A percentile compares a stretch with the other conserved stretches of the same genome.
phyloP scores from a whole-genome alignment of 768 basidiomycete species.

The Mycena floridula region DNA sequence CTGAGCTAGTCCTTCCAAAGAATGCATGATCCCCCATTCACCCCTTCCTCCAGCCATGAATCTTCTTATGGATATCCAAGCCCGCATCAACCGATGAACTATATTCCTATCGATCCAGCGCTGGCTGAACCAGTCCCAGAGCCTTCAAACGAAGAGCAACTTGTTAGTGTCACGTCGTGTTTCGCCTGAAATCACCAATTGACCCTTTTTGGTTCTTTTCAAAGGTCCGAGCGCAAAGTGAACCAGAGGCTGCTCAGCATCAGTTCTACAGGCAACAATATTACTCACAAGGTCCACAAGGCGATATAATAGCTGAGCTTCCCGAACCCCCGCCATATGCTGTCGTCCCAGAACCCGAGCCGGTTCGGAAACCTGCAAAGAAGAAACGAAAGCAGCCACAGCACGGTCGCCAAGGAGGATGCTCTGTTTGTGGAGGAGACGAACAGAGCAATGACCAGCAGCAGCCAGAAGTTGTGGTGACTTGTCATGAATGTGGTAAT shows the following conservation, averaged over 20 bases:
- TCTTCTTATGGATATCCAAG: slow-evolving; percentile 54
- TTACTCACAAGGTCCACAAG: slow-evolving; percentile 72
- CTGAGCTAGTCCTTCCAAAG: too few species aligned
- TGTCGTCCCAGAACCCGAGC: slow-evolving; percentile 28
- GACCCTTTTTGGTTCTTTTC: background rate
- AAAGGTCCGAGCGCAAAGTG: background rate
- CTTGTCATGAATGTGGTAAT: slow-evolving; percentile 77
- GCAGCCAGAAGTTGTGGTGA: slow-evolving; percentile 62
- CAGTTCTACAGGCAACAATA: background rate
- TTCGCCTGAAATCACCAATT: slow-evolving; percentile 34
- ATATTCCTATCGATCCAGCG: slow-evolving; percentile 80
- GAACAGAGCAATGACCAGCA: slow-evolving; percentile 51
- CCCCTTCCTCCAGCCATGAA: slow-evolving; percentile 45
- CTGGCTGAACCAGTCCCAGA: slow-evolving; percentile 50
- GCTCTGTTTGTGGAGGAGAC: slow-evolving; percentile 74
- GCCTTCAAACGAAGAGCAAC: slow-evolving; percentile 39
- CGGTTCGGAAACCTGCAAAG: slow-evolving; percentile 40
- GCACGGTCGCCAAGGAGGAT: slow-evolving; percentile 53
- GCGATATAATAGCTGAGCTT: slow-evolving; percentile 74
- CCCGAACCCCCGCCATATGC: slow-evolving; percentile 41
- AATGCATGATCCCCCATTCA: slow-evolving; percentile 8
- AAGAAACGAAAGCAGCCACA: slow-evolving; percentile 38
- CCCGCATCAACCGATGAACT: slow-evolving; percentile 49
- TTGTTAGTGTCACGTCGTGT: slow-evolving; percentile 56
- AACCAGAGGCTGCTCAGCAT: background rate